Conservation (phyloP, 2,329 filamentous ascomycete genomes). For the Sporothrix globosa region DNA sequence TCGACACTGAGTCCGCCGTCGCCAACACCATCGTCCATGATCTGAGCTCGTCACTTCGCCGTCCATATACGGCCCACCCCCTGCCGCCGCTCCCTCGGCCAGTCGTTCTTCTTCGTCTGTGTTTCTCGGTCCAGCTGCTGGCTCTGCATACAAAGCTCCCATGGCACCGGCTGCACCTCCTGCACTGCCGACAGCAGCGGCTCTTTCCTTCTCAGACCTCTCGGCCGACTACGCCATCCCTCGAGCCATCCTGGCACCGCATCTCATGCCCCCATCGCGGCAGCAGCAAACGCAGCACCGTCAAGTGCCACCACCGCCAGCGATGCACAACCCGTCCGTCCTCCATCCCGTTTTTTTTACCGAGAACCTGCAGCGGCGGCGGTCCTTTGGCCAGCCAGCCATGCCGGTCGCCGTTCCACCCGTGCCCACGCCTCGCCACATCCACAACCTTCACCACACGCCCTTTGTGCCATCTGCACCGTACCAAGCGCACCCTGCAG, state of each 20-base stretch:
- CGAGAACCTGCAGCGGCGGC: conserved; percentile 57
- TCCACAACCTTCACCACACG: conserved; percentile 36
- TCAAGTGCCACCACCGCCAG: not conserved
- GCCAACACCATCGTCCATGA: not conserved
- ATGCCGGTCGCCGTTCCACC: conserved; percentile 33
- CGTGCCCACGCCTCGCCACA: not conserved
- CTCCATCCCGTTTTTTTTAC: conserved; percentile 80
- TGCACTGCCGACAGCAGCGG: not conserved
- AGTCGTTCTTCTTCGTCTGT: not conserved
- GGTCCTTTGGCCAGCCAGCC: conserved; percentile 40
- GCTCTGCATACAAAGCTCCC: not conserved
- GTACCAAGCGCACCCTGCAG: conserved; percentile 23
- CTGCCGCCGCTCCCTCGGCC: not conserved
- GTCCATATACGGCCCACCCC: not conserved
- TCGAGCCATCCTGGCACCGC: conserved; percentile 23
- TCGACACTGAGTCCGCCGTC: no score
- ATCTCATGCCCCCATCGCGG: not conserved
- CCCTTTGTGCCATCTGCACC: not conserved
- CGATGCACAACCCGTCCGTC: conserved; percentile 58
- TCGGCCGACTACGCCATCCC: conserved; percentile 28
- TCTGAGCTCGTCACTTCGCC: not conserved
- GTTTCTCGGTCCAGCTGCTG: not conserved
- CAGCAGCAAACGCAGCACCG: conserved; percentile 20
- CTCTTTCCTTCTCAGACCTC: conserved; percentile 15
- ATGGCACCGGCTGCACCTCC: not conserved